A percentile compares a stretch with the other conserved stretches of the same genome.
Evolutionary conservation across 257 asterid genomes (phyloP).

Genomic region (Przewalskia tangutica): DNA sequence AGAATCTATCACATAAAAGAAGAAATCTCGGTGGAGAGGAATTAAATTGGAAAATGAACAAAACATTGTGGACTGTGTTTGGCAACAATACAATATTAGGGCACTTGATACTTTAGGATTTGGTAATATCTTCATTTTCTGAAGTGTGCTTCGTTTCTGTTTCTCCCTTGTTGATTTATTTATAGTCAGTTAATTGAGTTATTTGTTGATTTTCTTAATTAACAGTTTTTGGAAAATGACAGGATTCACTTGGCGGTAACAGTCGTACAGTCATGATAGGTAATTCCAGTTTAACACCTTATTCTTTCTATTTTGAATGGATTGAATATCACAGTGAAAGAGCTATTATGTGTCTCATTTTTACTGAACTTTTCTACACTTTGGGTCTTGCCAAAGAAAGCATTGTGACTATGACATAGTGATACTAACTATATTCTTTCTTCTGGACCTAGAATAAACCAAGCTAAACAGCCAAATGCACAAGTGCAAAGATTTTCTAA

Average conservation of each 20-base stretch:
- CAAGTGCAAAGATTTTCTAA: not conserved
- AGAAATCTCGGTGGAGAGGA: not conserved
- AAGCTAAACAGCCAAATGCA: not conserved
- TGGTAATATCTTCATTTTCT: not conserved
- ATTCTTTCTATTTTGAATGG: not conserved
- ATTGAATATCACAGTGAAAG: not conserved
- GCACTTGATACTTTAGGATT: not conserved
- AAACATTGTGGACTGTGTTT: not conserved
- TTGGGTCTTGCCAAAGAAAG: not conserved
- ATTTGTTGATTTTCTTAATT: not conserved
- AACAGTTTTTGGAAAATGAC: constrained; percentile 20
- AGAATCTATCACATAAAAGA: no score
- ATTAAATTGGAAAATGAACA: not conserved
- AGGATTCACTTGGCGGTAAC: constrained; percentile 99
- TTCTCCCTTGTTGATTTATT: not conserved
- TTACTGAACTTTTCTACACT: not conserved
- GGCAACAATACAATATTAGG: not conserved
- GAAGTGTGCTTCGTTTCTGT: not conserved
- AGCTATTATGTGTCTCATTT: not conserved
- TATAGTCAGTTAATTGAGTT: not conserved
- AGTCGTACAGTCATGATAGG: constrained; percentile 99
- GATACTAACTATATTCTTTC: not conserved
- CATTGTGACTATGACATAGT: not conserved
- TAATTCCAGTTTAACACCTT: constrained; percentile 12
- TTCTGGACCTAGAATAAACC: not conserved